Base-by-base conservation (phyloP, 768 basidiomycete genomes). In the Clitopilus passeckerianus region DNA sequence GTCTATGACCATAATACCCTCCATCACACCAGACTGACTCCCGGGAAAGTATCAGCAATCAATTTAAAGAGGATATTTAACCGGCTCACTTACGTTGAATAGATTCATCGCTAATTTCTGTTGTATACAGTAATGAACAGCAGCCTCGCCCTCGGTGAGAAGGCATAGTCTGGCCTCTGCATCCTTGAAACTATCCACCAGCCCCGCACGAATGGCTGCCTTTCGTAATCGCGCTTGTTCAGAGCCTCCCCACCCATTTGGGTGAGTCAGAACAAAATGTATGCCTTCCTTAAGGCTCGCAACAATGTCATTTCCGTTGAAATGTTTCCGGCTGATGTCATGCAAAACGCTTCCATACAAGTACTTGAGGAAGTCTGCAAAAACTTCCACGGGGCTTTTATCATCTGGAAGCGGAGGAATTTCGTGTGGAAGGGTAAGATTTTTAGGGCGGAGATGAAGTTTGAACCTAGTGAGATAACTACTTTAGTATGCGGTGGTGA, bases 91-190 rank as follows among this genome's bases (percentile, higher is more conserved):
- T 18, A 30, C 18, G 20, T 61, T 16, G 22, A 24, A 10, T 14
- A n/a, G 5, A 41, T 41, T n/a, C 12, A 12, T n/a, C 10, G n/a
- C 12, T 5, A 41, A 41, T 2, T 41, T n/a, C 34, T 65, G 70
- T 34, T 68, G 58, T 22, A 86, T 70, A 35, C 84, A 85, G 62
- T 75, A 85, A 61, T 86, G 80, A 20, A 86, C 66, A 0, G 86
- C n/a, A 18, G 54, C 86, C 65, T 87, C 86, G 0, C 86, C 86
- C 61, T 87, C 85, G 0, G 84, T 86, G 20, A 87, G 77, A 37
- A 87, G 80, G 10, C 78, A 78, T 2, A 87, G 61, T 0, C 82
- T 78, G 0, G 72, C 67, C 30, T 75, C 78, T 0, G 75, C 80
- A 12, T 66, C 71, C 1, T 65, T 57, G 0, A 69, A 74, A 56